Percentiles rank a stretch among this genome's conserved stretches.
phyloP scores from a whole-genome alignment of 2,329 filamentous ascomycete species.

The Arthrobotrys entomopaga region DNA sequence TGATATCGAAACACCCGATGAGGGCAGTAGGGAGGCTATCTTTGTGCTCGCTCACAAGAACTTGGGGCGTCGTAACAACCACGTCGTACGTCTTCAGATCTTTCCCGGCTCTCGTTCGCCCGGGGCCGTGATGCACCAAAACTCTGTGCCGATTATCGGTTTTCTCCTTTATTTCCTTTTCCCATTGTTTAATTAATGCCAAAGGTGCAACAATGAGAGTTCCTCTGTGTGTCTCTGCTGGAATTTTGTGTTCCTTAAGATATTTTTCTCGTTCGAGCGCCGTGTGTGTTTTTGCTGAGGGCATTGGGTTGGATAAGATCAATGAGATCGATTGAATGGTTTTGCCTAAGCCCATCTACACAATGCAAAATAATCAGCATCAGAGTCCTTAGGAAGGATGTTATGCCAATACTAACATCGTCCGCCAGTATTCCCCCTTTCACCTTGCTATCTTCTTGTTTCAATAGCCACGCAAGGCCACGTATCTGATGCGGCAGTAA shows the following conservation, averaged over 20 bases:
- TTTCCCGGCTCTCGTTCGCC: conserved; percentile 79
- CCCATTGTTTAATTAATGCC: conserved; percentile 96
- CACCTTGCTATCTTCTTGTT: conserved; percentile 85
- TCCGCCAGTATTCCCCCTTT: conserved; percentile 96
- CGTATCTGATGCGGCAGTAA: conserved; percentile 93
- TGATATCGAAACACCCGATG: conserved; percentile 85
- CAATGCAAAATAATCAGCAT: neutral
- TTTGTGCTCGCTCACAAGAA: conserved; percentile 88
- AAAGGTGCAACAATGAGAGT: conserved; percentile 93
- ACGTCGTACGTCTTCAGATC: conserved; percentile 89
- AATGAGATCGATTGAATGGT: conserved; percentile 92
- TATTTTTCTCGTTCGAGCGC: conserved; percentile 63
- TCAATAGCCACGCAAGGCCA: conserved; percentile 93
- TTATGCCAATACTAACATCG: conserved; percentile 65
- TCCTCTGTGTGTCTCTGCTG: conserved; percentile 75
- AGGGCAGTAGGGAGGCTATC: conserved; percentile 69
- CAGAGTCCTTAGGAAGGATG: conserved; percentile 8
- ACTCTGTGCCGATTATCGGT: conserved; percentile 81
- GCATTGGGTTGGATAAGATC: conserved; percentile 82
- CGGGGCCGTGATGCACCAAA: conserved; percentile 88
- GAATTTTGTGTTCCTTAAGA: conserved; percentile 71
- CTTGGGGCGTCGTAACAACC: conserved; percentile 96
- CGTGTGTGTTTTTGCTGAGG: conserved; percentile 68
- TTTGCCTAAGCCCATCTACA: conserved; percentile 87
- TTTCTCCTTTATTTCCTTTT: conserved; percentile 87